Base-by-base conservation (phyloP, 495 filamentous ascomycete species). In the Xylaria telfairii region DNA sequence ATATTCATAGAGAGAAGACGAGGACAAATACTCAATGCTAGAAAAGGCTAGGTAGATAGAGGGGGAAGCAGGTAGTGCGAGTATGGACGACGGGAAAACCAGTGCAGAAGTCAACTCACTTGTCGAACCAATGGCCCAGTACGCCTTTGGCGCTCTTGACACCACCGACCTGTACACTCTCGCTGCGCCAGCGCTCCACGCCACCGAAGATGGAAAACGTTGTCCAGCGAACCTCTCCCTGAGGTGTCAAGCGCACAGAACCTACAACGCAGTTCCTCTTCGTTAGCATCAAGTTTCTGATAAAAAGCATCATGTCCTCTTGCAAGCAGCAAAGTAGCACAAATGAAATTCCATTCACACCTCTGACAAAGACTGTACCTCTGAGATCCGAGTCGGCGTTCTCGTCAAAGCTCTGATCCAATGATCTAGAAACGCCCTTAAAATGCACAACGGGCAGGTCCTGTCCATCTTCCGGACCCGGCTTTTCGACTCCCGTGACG, bases 171-270 rank as follows among this genome's bases (percentile, higher is more conserved):
- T 92, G 90, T 3, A 92, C 81, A 12, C 88, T 86, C 79, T 92
- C 90, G 74, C 88, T 90, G 5, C 83, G 80, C 90, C 90, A 92
- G 21, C 89, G 75, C 74, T 90, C 87, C 67, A 88, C 83, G 24
- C 84, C 89, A 61, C 84, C 76, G 66, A 89, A 90, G 24, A 91
- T 82, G 3, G 88, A 90, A 64, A 85, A 87, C 0, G 86, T 87
- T 8, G 88, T 91, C 90, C 90, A 92, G 34, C 89, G 81, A 19
- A 92, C 86, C 71, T 92, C 90, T 15, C 89, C 89, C 67, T 90
- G 83, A 8, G 80, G 83, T 6, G 90, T 92, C 63, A 88, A 74
- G 21, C 85, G 78, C 4, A 88, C 89, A 9, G 78, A 81, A 0
- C 89, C 89, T 86, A 68, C 46, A 39, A 49, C 39, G 19, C 26